A percentile compares a stretch with the other conserved stretches of the same genome.
Evolutionary conservation across 805 yeast species (phyloP).

Genomic region (Nakazawaea laoshanensis): DNA sequence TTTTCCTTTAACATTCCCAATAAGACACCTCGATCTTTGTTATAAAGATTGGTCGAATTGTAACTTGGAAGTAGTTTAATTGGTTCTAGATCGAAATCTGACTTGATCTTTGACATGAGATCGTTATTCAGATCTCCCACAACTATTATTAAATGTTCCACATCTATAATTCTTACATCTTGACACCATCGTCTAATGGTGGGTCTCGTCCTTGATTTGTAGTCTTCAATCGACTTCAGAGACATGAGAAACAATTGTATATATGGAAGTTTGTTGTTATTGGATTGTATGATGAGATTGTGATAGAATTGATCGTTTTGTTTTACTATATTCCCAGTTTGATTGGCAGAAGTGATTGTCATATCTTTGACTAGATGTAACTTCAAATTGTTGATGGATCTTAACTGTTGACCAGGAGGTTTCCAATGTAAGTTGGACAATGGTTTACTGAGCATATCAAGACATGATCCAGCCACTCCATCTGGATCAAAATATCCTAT

Average conservation of each 20-base stretch:
- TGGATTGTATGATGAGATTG: constrained; percentile 7
- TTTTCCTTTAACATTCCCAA: constrained; percentile 17
- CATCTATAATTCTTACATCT: constrained; percentile 30
- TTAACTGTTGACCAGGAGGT: constrained; percentile 39
- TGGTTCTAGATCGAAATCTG: constrained; percentile 17
- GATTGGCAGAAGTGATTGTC: constrained; percentile 23
- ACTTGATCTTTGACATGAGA: constrained; percentile 14
- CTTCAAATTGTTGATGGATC: constrained; percentile 55
- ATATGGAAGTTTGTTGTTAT: constrained; percentile 31
- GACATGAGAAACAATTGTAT: constrained; percentile 64
- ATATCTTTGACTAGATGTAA: constrained; percentile 51
- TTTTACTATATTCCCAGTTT: constrained; percentile 6
- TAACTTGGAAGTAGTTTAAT: too few species aligned
- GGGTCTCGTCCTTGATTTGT: constrained; percentile 75
- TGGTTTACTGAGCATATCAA: constrained; percentile 35
- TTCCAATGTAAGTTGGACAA: constrained; percentile 69
- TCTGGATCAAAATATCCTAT: constrained; percentile 76
- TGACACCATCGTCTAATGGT: constrained; percentile 75
- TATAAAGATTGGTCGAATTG: too few species aligned
- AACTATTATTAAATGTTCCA: constrained; percentile 56
- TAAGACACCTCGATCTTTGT: constrained; percentile 3
- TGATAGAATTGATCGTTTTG: constrained; percentile 12
- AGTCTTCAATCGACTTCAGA: constrained; percentile 57
- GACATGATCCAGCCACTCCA: constrained; percentile 38
- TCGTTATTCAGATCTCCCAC: constrained; percentile 25